These are phyloP conservation scores for Bryoglossum gracile DNA, from an alignment of 495 filamentous ascomycete genomes.

Conservation along the genomic window DNA sequence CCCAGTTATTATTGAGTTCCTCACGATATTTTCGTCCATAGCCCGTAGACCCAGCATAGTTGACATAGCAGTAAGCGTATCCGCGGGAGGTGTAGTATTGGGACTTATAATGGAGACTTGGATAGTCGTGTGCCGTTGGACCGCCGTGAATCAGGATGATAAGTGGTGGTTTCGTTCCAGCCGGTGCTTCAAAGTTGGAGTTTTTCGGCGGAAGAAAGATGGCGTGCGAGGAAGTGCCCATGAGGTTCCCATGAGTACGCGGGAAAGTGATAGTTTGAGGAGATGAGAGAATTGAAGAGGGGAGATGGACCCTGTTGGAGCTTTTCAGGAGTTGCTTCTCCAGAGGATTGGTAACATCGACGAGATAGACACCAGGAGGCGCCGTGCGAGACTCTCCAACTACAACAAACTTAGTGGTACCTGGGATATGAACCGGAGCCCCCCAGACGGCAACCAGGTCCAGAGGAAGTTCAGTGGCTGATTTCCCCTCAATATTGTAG, in stretches of 20 bases:
- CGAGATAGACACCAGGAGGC: conserved; percentile 11
- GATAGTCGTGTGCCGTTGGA: conserved; percentile 33
- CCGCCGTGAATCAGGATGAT: conserved; percentile 43
- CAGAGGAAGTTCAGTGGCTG: neutral
- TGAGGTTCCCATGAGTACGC: conserved; percentile 20
- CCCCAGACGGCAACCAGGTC: conserved; percentile 1
- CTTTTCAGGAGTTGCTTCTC: conserved; percentile 12
- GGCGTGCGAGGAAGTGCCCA: conserved; percentile 29
- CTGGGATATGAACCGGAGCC: neutral
- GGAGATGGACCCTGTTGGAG: conserved; percentile 15
- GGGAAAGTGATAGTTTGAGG: conserved; percentile 32
- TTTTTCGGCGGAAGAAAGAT: conserved; percentile 41
- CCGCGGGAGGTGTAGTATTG: conserved; percentile 48
- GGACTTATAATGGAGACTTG: conserved; percentile 29
- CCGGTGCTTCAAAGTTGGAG: conserved; percentile 28
- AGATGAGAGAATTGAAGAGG: conserved; percentile 26
- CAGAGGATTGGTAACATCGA: conserved; percentile 6
- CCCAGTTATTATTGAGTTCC: conserved; percentile 37
- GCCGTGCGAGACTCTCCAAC: neutral
- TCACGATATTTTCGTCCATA: conserved; percentile 41
- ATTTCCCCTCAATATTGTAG: neutral
- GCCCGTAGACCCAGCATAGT: conserved; percentile 43
- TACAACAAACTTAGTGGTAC: conserved; percentile 4
- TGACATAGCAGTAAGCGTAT: conserved; percentile 40
- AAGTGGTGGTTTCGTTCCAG: conserved; percentile 32